Evolutionary conservation across 192 early-diverging fungal genomes (phyloP), one percentile per base, ranked within the genome.

Genomic region (Allomyces macrogynus): DNA sequence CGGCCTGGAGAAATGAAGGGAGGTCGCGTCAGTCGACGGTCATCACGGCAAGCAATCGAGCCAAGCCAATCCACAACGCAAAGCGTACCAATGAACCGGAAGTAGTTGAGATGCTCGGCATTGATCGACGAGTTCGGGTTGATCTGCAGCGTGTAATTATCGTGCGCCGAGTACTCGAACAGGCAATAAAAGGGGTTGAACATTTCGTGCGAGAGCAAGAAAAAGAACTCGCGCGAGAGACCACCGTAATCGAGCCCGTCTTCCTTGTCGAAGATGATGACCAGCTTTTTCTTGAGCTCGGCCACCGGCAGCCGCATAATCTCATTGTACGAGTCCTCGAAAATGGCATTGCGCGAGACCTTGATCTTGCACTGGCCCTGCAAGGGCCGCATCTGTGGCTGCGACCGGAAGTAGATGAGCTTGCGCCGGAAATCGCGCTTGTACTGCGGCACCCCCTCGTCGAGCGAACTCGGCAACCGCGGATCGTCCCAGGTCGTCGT

Each of bases 201-300:
- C 91, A 98, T 95, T 71, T 95, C 92, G 74, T 98, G 91, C 26
- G 91, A 94, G 49, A 98, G 77, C 70, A 98, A 74, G 78, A 93
- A 98, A 81, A 98, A 98, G 75, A 91, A 98, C 72, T 98, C 95
- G 76, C 89, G 84, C 22, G 92, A 94, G 63, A 98, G 78, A 72
- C 95, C 95, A 67, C 95, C 95, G 67, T 98, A 98, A 81, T 98
- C 95, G 32, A 98, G 78, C 12, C 95, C 95, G 73, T 98, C 95
- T 70, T 98, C 95, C 63, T 93, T 93, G 67, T 93, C 91, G 71
- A 98, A 98, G 74, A 96, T 98, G 73, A 98, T 93, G 90, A 95
- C 93, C 63, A 98, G 71, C 43, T 91, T 81, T 80, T 98, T 95
- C 77, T 93, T 94, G 65, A 98, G 78, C 75, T 98, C 95, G 7